Evolutionary conservation across 192 early-diverging fungal species (phyloP), one percentile per base, ranked within the genome.

Genomic region (Coemansia umbellata): DNA sequence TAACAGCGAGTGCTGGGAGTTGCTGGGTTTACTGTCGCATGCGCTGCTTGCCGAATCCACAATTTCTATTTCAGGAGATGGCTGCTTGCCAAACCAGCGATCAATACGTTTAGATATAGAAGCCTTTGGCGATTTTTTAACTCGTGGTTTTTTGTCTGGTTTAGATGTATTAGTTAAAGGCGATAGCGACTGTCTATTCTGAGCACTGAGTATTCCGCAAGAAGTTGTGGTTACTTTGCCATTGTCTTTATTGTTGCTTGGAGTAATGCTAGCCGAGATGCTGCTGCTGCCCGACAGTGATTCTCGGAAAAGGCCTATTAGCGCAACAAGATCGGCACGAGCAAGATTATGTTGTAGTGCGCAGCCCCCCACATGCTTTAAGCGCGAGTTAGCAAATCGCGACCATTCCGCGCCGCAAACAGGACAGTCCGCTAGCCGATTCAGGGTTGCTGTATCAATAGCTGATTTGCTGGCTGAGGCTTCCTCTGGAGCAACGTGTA

Each of bases 401-500:
- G 51, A 33, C 69, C 69, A 72, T 2, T 19, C 27, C 10, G 50
- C 24, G 24, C 62, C 62, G 49, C 69, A 72, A n/a, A 72, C 53
- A 1, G 69, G 69, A 15, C 69, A 72, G 44, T 51, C 52, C 4
- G 47, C 37, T 17, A 72, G 21, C 15, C 53, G 39, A 5, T 43
- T 51, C 27, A 72, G 43, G 24, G 40, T 60, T 6, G 42, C 53
- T 26, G 53, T 14, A 2, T 36, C 19, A 3, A 11, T 10, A 10
- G 19, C 23, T 15, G 23, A 10, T 6, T 15, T n/a, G 19, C 28
- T 2, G 3, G 31, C 17, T 19, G 3, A 2, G 17, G 33, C 23
- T 51, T 5, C 14, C 2, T 3, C 39, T 15, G 23, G 8, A n/a
- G 28, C 21, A 14, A 21, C 11, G 3, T 27, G 21, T 26, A 18